Base-by-base conservation (phyloP, 352 stramenopile genomes). In the Phytophthora hybrid region DNA sequence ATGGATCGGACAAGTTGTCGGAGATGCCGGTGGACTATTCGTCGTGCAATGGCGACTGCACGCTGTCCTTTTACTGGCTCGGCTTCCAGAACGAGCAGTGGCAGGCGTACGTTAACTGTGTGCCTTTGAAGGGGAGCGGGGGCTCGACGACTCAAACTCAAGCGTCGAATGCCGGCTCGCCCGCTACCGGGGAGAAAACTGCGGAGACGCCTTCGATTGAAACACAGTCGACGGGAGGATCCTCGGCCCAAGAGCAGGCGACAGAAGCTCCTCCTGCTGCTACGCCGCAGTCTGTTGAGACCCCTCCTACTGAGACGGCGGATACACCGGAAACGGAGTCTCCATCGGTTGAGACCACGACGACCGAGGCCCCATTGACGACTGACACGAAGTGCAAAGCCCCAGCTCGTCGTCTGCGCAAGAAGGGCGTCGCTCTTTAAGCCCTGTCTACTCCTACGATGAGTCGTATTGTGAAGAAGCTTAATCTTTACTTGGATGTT, bases 11-110 rank as follows among this genome's bases (percentile, higher is more conserved):
- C 16, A 59, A 71, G 19, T 74, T 66, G 63, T 81, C 78, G 0
- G 59, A 75, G 4, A 66, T 82, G 64, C 65, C 73, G 0, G 66
- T 88, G 0, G 81, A 88, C 55, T 87, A 72, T 26, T 79, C 79
- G 26, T 71, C 73, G 6, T 88, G 81, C 64, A 67, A 71, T 14
- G 69, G 63, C 16, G 61, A 71, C n/a, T 88, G 77, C 76, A 73
- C 70, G 31, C 55, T 88, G 21, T 64, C 74, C 0, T 85, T 85
- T 60, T 88, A 83, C 74, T 88, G 81, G 81, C 63, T 88, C 19
- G 77, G 11, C 2, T 77, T 89, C 44, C 77, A 89, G 55, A 76
- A 80, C 18, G 53, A 11, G 13, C 65, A 70, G 63, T 89, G 75
- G 72, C 82, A 87, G 51, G 69, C 73, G 34, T 89, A 85, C 71